Evolutionary conservation across 208 protist genomes (phyloP), one percentile per base, ranked within the genome.

Genomic region (Wallacemonas sp.): DNA sequence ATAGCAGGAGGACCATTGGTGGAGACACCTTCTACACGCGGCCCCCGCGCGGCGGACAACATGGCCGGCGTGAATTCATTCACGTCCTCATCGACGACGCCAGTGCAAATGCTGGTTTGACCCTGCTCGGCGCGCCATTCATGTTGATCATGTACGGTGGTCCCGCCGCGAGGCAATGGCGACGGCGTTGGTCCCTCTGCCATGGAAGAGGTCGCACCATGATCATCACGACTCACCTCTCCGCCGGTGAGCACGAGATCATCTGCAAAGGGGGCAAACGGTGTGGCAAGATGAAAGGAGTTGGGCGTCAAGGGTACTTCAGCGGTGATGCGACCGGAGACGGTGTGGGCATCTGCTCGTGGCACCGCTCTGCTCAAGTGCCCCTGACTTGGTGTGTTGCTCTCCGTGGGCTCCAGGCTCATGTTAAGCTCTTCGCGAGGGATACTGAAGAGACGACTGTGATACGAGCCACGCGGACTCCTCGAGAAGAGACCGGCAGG

Each of bases 351-450:
- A 39, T 58, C 51, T 3, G 30, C 31, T 0, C 51, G 51, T 17
- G 26, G 28, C 34, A n/a, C 15, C 4, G 26, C 14, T 8, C n/a
- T 26, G 14, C 34, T 26, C 30, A 30, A 33, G 51, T 38, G 51
- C 14, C n/a, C n/a, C 2, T 14, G 17, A 2, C 30, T 27, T 8
- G 51, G 31, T 19, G 51, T 33, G 8, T 9, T 39, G 30, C n/a
- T n/a, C n/a, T n/a, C n/a, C n/a, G 26, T 2, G 30, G 51, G n/a
- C 30, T 39, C 51, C 9, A 58, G 51, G 30, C 51, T 58, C 51
- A 58, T 58, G 51, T 58, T 58, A n/a, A 58, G 51, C 12, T 33
- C 51, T 24, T 58, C 51, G 30, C 31, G 51, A 2, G 51, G 51
- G 1, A 58, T 33, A 31, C 51, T 58, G 15, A 58, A 6, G 15